These are phyloP conservation scores for Cystobasidium pallidum DNA, from an alignment of 1,284 basidiomycete genomes.

Conservation along the genomic window DNA sequence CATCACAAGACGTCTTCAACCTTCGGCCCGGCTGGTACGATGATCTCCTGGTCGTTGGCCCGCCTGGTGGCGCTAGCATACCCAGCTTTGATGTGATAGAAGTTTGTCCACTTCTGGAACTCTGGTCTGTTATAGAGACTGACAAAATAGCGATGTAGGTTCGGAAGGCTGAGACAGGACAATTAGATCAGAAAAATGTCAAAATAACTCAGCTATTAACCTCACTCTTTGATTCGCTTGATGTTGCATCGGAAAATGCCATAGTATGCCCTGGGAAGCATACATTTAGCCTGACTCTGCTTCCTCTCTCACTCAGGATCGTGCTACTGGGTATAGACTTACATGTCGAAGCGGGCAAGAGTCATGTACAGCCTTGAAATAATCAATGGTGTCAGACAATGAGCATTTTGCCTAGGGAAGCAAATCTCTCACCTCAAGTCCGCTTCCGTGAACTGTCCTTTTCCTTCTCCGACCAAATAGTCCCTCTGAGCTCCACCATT, in stretches of 20 bases:
- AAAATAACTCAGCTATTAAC: not conserved
- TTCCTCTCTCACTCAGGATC: too few species aligned
- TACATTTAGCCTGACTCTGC: not conserved
- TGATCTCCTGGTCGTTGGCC: slow-evolving; percentile 19
- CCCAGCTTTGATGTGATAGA: slow-evolving; percentile 23
- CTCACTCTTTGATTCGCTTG: slow-evolving; percentile 27
- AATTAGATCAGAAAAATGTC: not conserved
- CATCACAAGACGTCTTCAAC: slow-evolving; percentile 18
- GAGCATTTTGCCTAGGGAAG: not conserved
- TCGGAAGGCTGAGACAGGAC: not conserved
- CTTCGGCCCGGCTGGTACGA: slow-evolving; percentile 12
- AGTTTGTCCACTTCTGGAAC: slow-evolving; percentile 23
- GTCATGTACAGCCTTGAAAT: slow-evolving; percentile 15
- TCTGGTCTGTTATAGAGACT: slow-evolving; percentile 19
- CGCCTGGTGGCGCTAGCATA: slow-evolving; percentile 10
- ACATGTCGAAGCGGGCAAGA: slow-evolving; percentile 19
- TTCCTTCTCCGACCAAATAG: slow-evolving; percentile 7
- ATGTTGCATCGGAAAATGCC: slow-evolving; percentile 28
- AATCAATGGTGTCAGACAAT: not conserved
- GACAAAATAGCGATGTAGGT: slow-evolving; percentile 11
- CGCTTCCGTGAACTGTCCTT: slow-evolving; percentile 8
- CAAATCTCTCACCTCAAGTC: not conserved
- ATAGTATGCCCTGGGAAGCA: not conserved
- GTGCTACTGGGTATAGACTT: not conserved
- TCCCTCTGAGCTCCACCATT: not conserved